Evolutionary conservation across 1,139 yeast species (phyloP), one percentile per base, ranked within the genome.

Genomic region (Meyerozyma sp.): DNA sequence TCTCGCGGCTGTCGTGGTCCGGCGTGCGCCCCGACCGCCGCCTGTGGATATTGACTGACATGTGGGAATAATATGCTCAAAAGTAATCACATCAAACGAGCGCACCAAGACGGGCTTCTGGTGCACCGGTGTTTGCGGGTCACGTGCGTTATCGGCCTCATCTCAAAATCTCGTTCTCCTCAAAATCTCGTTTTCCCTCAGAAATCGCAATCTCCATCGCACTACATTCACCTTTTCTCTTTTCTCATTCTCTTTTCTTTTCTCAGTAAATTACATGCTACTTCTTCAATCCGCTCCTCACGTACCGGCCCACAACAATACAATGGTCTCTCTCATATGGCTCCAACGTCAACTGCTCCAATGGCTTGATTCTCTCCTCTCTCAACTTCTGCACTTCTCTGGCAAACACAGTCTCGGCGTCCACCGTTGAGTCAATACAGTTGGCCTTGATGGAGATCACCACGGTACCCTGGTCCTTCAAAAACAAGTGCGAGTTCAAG

Each of bases 271-370:
- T 34, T 34, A 34, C 37, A 34, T 21, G 37, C 35, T 67, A 73
- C 61, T 72, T 73, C 63, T 79, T 79, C 61, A 79, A 70, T 42
- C 95, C 95, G 62, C 94, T 82, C 83, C 98, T 87, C 79, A 85
- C 77, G 79, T 93, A 93, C 72, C 85, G 82, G 66, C 98, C 98
- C 63, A 93, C 91, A 58, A 93, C 98, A 63, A 93, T 86, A 85
- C 98, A 91, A 77, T 93, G 98, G 68, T 93, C 98, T 80, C 98
- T 89, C 81, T 93, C 98, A 74, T 91, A 91, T 70, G 98, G 98
- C 79, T 93, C 98, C 71, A 93, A 81, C 45, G 98, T 93, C 71
- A 93, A 83, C 79, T 93, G 98, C 75, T 93, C 98, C 65, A 91
- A 77, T 54, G 98, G 98, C 77, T 93, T 93, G 72, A 93, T 87